These are phyloP conservation scores for Staphylotrichum tortipilum DNA, from an alignment of 495 filamentous ascomycete species.

Conservation along the genomic window DNA sequence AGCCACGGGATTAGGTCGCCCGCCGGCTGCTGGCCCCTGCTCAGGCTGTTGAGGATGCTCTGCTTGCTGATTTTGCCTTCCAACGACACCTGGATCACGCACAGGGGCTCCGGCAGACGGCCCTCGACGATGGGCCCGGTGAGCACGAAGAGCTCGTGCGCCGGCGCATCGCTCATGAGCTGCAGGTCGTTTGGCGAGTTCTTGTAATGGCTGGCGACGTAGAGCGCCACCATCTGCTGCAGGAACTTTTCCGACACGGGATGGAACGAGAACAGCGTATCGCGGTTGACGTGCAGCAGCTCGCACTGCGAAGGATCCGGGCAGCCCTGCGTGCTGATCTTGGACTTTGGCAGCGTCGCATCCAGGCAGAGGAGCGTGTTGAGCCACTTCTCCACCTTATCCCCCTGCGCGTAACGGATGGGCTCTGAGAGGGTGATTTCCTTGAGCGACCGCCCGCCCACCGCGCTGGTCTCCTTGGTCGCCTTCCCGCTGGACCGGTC, in stretches of 20 bases:
- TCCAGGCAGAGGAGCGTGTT: slow-evolving; percentile 92
- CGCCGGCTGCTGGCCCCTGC: slow-evolving; percentile 78
- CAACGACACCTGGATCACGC: slow-evolving; percentile 88
- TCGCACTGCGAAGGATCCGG: slow-evolving; percentile 87
- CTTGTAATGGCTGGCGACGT: slow-evolving; percentile 98
- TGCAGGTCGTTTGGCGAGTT: slow-evolving; percentile 97
- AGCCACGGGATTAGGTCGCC: slow-evolving; percentile 98
- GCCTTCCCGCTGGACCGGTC: slow-evolving; percentile 65
- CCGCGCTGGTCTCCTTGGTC: slow-evolving; percentile 52
- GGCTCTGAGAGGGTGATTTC: slow-evolving; percentile 91
- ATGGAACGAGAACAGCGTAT: slow-evolving; percentile 97
- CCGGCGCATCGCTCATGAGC: slow-evolving; percentile 94
- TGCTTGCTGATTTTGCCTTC: slow-evolving; percentile 92
- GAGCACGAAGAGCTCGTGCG: slow-evolving; percentile 92
- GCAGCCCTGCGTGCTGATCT: slow-evolving; percentile 64
- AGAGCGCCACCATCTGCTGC: slow-evolving; percentile 95
- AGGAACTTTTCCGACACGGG: slow-evolving; percentile 94
- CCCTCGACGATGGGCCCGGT: slow-evolving; percentile 78
- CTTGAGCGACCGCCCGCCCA: slow-evolving; percentile 68
- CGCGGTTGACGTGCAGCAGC: slow-evolving; percentile 86
- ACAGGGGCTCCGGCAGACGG: slow-evolving; percentile 83
- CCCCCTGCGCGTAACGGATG: slow-evolving; percentile 87
- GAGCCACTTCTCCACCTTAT: slow-evolving; percentile 91
- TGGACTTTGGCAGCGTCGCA: slow-evolving; percentile 73
- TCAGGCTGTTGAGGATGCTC: slow-evolving; percentile 81